phyloP scores from a whole-genome alignment of 139 green algal species.

The Chlamydomonas incerta region DNA sequence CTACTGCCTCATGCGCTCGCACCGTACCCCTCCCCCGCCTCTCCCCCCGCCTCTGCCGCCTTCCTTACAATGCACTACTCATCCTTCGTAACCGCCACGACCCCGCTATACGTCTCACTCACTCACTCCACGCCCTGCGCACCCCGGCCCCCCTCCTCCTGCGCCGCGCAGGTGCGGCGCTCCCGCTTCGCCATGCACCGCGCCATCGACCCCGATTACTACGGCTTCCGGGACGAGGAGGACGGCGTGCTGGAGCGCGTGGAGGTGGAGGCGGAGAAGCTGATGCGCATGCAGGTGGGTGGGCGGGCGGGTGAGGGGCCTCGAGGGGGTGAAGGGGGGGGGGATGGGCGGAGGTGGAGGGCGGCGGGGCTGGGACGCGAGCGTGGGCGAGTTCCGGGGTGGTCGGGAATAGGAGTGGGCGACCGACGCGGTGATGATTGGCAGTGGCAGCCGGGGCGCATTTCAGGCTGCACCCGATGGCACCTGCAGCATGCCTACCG shows the following conservation, averaged over 20 bases:
- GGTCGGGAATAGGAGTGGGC: too few species aligned
- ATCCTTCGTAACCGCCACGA: too few species aligned
- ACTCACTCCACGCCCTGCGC: not conserved
- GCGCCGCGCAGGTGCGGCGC: slow-evolving; percentile 55
- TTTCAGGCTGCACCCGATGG: too few species aligned
- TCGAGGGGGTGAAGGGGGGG: not conserved
- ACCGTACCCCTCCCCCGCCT: too few species aligned
- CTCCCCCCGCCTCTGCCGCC: too few species aligned
- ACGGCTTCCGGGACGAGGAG: slow-evolving; percentile 96
- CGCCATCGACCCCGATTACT: slow-evolving; percentile 96
- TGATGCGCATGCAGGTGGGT: slow-evolving; percentile 66
- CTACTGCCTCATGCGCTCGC: too few species aligned
- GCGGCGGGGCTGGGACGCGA: not conserved
- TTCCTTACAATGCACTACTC: too few species aligned
- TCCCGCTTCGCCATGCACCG: slow-evolving; percentile 91
- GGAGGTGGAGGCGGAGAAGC: slow-evolving; percentile 82
- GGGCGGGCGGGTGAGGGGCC: not conserved
- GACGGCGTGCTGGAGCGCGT: slow-evolving; percentile 88
- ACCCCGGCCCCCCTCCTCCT: too few species aligned
- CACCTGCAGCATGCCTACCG: too few species aligned
- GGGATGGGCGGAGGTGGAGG: not conserved
- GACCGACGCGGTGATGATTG: too few species aligned
- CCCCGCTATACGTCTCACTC: not conserved
- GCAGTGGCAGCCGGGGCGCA: too few species aligned
- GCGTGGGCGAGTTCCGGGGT: not conserved